Conservation (phyloP, 345 rosid genomes). For the Clarkia xantiana region DNA sequence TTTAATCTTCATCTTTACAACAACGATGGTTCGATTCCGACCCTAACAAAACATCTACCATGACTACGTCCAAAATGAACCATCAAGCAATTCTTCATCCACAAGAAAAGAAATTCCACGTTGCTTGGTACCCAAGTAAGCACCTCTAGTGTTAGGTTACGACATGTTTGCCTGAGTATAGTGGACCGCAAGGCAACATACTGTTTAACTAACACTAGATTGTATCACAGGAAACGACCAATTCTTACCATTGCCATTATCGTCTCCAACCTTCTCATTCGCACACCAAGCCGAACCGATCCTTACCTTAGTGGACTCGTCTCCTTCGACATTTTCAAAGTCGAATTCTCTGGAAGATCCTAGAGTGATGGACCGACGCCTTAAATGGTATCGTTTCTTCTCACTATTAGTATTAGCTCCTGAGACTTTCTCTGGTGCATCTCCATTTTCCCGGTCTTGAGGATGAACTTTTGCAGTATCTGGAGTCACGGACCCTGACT, state of each 20-base stretch:
- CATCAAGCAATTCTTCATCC: neutral
- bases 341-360: constrained; percentile 58
- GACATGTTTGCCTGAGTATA: neutral
- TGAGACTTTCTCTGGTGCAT: constrained; percentile 12
- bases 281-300: constrained; percentile 39
- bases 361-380: constrained; percentile 33
- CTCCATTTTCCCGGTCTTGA: constrained; percentile 15
- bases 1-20: no score
- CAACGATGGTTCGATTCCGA: no score
- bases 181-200: neutral
- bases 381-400: constrained; percentile 19
- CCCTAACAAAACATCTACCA: no score
- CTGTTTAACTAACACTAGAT: constrained; percentile 42
- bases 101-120: neutral
- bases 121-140: neutral
- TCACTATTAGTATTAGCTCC: constrained; percentile 18
- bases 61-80: no score
- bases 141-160: neutral
- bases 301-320: constrained; percentile 18
- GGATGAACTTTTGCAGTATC: constrained; percentile 29
- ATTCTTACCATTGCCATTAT: constrained; percentile 20
- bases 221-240: constrained; percentile 85
- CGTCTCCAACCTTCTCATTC: constrained; percentile 32
- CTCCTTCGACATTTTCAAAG: constrained; percentile 41
- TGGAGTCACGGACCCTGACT: constrained; percentile 41